phyloP scores from a whole-genome alignment of 257 asterid species.

The Penstemon barbatus region DNA sequence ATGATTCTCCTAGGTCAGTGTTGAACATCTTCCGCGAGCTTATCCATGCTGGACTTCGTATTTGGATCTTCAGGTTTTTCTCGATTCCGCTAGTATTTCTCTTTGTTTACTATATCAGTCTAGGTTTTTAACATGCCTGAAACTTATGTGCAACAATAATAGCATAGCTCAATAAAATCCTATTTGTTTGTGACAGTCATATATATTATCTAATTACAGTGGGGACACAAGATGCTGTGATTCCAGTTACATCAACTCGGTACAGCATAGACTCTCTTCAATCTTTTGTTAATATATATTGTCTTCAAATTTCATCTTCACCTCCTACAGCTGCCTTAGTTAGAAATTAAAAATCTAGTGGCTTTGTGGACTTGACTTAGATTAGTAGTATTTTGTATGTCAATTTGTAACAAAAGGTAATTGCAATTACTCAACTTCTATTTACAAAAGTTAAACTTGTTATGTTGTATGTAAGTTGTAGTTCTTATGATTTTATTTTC shows the following conservation, averaged over 20 bases:
- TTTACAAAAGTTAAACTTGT: too few species aligned
- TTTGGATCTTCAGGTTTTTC: conserved; percentile 92
- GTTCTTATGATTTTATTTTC: too few species aligned
- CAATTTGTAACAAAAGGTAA: too few species aligned
- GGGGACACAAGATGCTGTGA: conserved; percentile 92
- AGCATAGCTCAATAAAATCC: background rate
- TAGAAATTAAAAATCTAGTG: too few species aligned
- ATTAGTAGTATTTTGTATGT: too few species aligned
- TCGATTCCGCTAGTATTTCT: conserved; percentile 21
- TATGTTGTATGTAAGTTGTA: too few species aligned
- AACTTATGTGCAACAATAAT: background rate
- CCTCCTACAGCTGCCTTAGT: too few species aligned
- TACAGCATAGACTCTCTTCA: conserved; percentile 76
- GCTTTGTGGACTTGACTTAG: too few species aligned
- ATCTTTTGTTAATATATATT: too few species aligned
- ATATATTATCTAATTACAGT: conserved; percentile 35
- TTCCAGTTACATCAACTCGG: conserved; percentile 95
- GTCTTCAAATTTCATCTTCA: too few species aligned
- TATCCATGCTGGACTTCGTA: conserved; percentile 66
- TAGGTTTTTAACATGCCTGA: background rate
- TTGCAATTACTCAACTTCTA: too few species aligned
- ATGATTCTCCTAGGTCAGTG: conserved; percentile 73
- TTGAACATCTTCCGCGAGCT: conserved; percentile 77
- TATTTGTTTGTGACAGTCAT: background rate
- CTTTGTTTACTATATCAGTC: background rate